phyloP scores from a whole-genome alignment of 73 alveolate genomes.

The Symbiodinium pilosum region DNA sequence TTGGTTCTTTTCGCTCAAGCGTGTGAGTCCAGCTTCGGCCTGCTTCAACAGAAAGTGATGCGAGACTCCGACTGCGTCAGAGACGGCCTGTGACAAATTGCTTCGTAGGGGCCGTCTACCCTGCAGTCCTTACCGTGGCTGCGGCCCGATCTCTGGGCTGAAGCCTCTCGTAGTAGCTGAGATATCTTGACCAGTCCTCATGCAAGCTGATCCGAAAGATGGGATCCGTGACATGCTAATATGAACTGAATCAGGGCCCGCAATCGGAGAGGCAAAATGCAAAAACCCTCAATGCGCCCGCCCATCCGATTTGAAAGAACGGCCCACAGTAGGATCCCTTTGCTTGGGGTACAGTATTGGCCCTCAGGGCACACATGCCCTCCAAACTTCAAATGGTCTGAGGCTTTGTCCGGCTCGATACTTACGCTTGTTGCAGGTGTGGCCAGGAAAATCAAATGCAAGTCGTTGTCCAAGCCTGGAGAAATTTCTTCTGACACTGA shows the following conservation, averaged over 20 bases:
- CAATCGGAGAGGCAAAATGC: too few relatives aligned
- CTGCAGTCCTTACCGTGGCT: too few relatives aligned
- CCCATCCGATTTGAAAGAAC: too few relatives aligned
- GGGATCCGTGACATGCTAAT: too few relatives aligned
- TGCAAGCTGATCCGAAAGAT: neutral
- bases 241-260: too few relatives aligned
- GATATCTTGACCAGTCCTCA: conserved; percentile 71
- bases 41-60: conserved; percentile 72
- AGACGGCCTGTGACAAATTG: conserved; percentile 32
- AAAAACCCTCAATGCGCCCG: too few relatives aligned
- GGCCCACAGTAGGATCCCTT: too few relatives aligned
- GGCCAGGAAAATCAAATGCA: conserved; percentile 68
- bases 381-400: neutral
- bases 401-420: conserved; percentile 42
- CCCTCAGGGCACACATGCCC: too few relatives aligned
- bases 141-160: conserved; percentile 55
- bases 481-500: too few relatives aligned
- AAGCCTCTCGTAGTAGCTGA: conserved; percentile 74
- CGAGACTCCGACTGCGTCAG: conserved; percentile 84
- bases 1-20: too few relatives aligned
- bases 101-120: too few relatives aligned
- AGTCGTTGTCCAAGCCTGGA: conserved; percentile 65
- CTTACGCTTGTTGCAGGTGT: conserved; percentile 40
- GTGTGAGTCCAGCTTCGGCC: neutral
- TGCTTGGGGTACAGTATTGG: too few relatives aligned